These are phyloP conservation scores for Mucor saturninus DNA, from an alignment of 371 early-diverging fungal genomes.

Conservation along the genomic window DNA sequence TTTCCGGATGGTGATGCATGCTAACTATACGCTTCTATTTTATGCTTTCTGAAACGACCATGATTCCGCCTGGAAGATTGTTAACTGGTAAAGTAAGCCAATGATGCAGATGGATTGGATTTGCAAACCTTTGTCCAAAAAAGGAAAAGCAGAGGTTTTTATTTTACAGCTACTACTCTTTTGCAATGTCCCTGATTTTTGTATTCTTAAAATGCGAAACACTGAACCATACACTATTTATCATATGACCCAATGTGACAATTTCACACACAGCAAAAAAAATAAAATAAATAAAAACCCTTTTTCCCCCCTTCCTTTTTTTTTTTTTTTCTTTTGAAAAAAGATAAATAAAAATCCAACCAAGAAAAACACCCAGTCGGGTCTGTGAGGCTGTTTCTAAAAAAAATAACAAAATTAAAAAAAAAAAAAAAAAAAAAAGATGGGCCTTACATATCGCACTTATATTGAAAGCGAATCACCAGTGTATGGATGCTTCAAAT, in stretches of 20 bases:
- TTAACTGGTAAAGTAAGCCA: too few species aligned
- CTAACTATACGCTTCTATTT: too few species aligned
- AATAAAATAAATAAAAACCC: too few species aligned
- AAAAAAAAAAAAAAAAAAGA: slow-evolving; percentile 4
- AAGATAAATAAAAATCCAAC: neutral
- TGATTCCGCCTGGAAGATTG: too few species aligned
- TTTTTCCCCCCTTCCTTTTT: neutral
- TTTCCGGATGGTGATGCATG: too few species aligned
- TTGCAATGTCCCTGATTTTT: too few species aligned
- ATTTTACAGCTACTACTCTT: too few species aligned
- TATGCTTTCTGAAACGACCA: too few species aligned
- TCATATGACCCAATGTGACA: slow-evolving; percentile 18
- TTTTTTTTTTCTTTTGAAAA: neutral
- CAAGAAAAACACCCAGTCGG: neutral
- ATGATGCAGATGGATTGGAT: too few species aligned
- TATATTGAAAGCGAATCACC: slow-evolving; percentile 18
- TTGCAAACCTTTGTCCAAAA: too few species aligned
- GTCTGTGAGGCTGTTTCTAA: neutral
- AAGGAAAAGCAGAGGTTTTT: too few species aligned
- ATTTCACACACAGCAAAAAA: neutral
- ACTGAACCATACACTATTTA: neutral
- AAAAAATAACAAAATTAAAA: neutral
- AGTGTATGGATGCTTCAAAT: slow-evolving; percentile 21
- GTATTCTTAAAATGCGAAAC: too few species aligned
- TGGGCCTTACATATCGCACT: slow-evolving; percentile 25